Base-by-base conservation (phyloP, 2,329 filamentous ascomycete genomes). In the Mycocentrospora acerina region DNA sequence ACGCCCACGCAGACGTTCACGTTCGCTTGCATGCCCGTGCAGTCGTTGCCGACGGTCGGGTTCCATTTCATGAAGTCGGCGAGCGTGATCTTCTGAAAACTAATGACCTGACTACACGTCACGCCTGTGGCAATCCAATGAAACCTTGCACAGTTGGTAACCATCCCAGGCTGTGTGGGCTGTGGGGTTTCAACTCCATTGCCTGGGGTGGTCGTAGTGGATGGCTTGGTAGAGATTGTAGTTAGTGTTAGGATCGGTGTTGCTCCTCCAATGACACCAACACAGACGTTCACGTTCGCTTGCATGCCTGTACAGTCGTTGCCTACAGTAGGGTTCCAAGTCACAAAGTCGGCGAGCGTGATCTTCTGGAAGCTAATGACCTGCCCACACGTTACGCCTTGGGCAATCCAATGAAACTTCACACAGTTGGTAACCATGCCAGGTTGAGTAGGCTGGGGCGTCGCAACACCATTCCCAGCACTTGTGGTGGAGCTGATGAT, bases 391-490 rank as follows among this genome's bases (percentile, higher is more conserved):
- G 14, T 19, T 11, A 25, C 18, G 17, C 33, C 35, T 17, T 28
- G n/a, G 13, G 14, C 24, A 13, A 35, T 16, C 2, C n/a, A 19
- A 17, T 42, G 24, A 24, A 42, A 42, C n/a, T 27, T 36, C 19
- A 40, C 22, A 19, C 37, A 44, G 25, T 44, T 44, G 8, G 44
- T 9, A n/a, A n/a, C n/a, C n/a, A n/a, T n/a, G n/a, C n/a, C n/a
- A n/a, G n/a, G n/a, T n/a, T n/a, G n/a, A n/a, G 24, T 28, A 15
- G 40, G 44, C 10, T 8, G 24, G 8, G 40, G 43, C 12, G 43
- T 46, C 7, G 15, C n/a, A 16, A 38, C 24, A 24, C 33, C 37
- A 18, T 43, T 45, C n/a, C 7, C 15, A 18, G 36, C 24, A 12
- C 24, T 25, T 12, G 24, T 25, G 24, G 7, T 25, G 12, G 24